These are phyloP conservation scores for Tetracladium maxilliforme DNA, from an alignment of 2,329 filamentous ascomycete genomes.

Conservation along the genomic window DNA sequence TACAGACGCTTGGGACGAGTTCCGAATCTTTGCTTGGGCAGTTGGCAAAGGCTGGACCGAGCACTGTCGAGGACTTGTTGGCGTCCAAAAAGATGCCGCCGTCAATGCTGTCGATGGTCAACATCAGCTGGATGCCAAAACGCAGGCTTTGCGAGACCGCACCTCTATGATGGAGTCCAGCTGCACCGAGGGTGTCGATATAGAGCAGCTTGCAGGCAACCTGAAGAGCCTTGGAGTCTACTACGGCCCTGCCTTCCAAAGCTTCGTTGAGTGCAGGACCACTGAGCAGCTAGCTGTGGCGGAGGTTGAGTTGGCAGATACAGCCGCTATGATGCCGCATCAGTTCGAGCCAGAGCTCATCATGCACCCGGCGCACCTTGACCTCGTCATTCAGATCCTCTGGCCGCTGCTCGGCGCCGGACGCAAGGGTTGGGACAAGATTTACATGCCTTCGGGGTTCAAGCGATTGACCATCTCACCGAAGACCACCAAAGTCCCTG, in stretches of 20 bases:
- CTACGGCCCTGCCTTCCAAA: constrained; percentile 36
- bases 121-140: too few relatives aligned
- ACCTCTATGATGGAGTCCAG: too few relatives aligned
- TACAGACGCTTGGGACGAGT: constrained; percentile 36
- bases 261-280: constrained; percentile 28
- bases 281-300: constrained; percentile 15
- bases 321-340: constrained; percentile 26
- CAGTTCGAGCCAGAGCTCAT: constrained; percentile 24
- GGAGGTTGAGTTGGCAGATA: constrained; percentile 25
- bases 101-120: constrained; percentile 24
- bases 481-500: constrained; percentile 13
- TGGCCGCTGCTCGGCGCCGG: constrained; percentile 20
- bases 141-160: constrained; percentile 9
- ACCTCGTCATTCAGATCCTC: constrained; percentile 26
- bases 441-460: constrained; percentile 27
- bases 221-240: constrained; percentile 28
- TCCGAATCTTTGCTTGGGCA: constrained; percentile 38
- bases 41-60: constrained; percentile 38
- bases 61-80: constrained; percentile 38
- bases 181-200: too few relatives aligned
- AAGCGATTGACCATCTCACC: constrained; percentile 20
- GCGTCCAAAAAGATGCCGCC: constrained; percentile 17
- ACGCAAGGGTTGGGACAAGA: constrained; percentile 13
- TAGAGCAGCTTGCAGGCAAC: constrained; percentile 14
- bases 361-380: constrained; percentile 29